A percentile compares a stretch with the other conserved stretches of the same genome.
phyloP scores from a whole-genome alignment of 306 rosid genomes.

The Acmispon strigosus region DNA sequence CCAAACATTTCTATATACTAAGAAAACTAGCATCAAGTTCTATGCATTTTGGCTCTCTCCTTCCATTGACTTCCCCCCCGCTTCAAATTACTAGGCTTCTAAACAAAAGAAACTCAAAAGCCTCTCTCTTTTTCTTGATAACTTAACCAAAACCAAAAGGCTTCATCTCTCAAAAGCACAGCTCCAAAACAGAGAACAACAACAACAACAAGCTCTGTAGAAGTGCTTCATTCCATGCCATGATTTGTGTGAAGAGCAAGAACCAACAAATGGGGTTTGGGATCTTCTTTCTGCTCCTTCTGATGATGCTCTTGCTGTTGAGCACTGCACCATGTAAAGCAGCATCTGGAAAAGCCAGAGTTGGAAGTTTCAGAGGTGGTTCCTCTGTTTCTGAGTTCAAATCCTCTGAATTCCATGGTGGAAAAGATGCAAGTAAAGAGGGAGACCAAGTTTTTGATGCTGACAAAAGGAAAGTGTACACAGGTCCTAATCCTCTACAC shows the following conservation, averaged over 20 bases:
- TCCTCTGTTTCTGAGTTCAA: conserved; percentile 22
- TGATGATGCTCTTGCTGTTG: conserved; percentile 33
- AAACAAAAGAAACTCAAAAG: conserved; percentile 14
- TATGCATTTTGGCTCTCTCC: conserved; percentile 48
- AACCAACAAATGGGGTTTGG: conserved; percentile 33
- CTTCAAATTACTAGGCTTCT: conserved; percentile 42
- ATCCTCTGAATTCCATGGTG: conserved; percentile 17
- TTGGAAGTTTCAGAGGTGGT: conserved; percentile 27
- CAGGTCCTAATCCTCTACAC: conserved; percentile 93
- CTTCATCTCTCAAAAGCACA: not conserved
- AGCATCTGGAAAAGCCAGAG: conserved; percentile 32
- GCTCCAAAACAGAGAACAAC: not conserved
- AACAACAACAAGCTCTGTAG: not conserved
- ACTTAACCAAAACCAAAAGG: conserved; percentile 22
- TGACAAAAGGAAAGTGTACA: conserved; percentile 74
- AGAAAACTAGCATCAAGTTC: conserved; percentile 37
- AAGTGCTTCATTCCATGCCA: conserved; percentile 35
- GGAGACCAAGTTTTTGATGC: conserved; percentile 43
- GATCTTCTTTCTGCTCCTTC: conserved; percentile 40
- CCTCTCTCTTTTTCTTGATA: conserved; percentile 19
- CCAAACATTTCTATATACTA: conserved; percentile 30
- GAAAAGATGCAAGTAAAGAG: conserved; percentile 14
- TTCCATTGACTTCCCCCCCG: conserved; percentile 42
- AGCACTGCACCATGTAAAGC: conserved; percentile 34
- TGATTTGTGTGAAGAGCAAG: conserved; percentile 39